Percentiles rank a stretch among this genome's conserved stretches.
phyloP scores from a whole-genome alignment of 257 asterid species.

The Solanum chaucha region DNA sequence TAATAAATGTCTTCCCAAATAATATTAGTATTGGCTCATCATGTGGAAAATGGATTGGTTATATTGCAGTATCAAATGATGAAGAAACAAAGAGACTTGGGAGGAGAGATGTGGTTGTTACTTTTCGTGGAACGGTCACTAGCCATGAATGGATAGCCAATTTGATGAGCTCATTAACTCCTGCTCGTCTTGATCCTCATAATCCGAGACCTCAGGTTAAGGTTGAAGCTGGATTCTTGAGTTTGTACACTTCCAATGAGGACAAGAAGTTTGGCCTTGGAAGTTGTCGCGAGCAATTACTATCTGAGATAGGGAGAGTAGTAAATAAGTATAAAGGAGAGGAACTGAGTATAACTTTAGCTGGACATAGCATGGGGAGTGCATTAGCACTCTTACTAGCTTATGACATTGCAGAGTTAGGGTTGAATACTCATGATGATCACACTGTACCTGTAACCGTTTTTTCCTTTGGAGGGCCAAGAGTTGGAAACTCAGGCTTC shows the following conservation, averaged over 20 bases:
- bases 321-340: conserved; percentile 18
- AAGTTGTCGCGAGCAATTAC: conserved; percentile 63
- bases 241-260: conserved; percentile 33
- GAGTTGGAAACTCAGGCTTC: conserved; percentile 57
- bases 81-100: conserved; percentile 22
- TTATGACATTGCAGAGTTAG: conserved; percentile 52
- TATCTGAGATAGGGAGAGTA: conserved; percentile 49
- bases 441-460: conserved; percentile 33
- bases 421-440: conserved; percentile 15
- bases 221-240: conserved; percentile 56
- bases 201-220: conserved; percentile 33
- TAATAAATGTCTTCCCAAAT: not conserved
- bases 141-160: conserved; percentile 53
- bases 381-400: conserved; percentile 43
- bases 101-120: conserved; percentile 44
- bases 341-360: conserved; percentile 44
- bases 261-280: conserved; percentile 38
- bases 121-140: conserved; percentile 56
- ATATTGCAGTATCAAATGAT: conserved; percentile 36
- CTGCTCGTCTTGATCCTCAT: conserved; percentile 47
- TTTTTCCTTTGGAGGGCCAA: conserved; percentile 66
- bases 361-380: conserved; percentile 79
- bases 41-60: conserved; percentile 50
- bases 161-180: conserved; percentile 44
- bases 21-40: not conserved